These are phyloP conservation scores for Plasmodium inui DNA, from an alignment of 169 alveolate species.

Conservation along the genomic window DNA sequence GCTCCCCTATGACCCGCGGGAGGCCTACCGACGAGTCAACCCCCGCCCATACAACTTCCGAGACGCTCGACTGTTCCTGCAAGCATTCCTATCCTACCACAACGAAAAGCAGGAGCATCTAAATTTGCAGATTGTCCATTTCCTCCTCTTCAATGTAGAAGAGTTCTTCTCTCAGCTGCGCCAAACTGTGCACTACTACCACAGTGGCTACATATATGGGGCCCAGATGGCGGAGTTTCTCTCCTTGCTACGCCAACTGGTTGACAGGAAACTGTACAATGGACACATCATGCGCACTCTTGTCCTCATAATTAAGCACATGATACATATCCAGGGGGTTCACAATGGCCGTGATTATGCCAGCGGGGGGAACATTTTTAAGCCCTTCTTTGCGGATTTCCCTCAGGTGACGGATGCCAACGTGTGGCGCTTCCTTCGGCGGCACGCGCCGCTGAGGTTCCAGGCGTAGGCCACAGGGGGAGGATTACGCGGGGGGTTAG, in stretches of 20 bases:
- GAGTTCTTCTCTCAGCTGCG: conserved; percentile 18
- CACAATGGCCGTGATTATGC: neutral
- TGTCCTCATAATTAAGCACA: conserved; percentile 26
- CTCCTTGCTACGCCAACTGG: neutral
- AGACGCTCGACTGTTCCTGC: conserved; percentile 30
- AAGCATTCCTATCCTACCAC: conserved; percentile 4
- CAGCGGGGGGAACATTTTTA: neutral
- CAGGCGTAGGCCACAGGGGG: neutral
- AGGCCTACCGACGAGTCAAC: conserved; percentile 10
- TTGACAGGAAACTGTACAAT: conserved; percentile 21
- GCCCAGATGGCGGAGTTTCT: conserved; percentile 16
- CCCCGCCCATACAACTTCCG: conserved; percentile 24
- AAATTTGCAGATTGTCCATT: conserved; percentile 31
- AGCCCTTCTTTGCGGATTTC: conserved; percentile 7
- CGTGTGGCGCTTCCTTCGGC: conserved; percentile 29
- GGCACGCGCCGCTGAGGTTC: neutral
- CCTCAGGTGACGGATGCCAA: conserved; percentile 14
- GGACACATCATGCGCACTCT: neutral
- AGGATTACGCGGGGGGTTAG: neutral
- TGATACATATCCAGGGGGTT: conserved; percentile 15
- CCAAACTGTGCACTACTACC: conserved; percentile 9
- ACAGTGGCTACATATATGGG: conserved; percentile 42
- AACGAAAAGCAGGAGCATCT: conserved; percentile 14
- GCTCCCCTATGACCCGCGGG: neutral
- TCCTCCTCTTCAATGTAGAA: conserved; percentile 30